phyloP scores from a whole-genome alignment of 2,329 filamentous ascomycete genomes.

The Alternaria postmessia region DNA sequence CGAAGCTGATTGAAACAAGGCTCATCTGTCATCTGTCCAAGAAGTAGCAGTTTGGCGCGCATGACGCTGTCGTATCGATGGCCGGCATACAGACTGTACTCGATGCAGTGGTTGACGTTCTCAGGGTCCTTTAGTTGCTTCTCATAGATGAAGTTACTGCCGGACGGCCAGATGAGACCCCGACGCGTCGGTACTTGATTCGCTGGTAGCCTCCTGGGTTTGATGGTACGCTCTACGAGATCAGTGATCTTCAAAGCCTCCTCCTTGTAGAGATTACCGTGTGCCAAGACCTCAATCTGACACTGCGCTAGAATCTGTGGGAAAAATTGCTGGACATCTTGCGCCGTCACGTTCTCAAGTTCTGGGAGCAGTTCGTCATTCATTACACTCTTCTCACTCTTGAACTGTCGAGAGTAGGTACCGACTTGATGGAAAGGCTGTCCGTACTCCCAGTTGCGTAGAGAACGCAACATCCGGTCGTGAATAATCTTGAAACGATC shows the following conservation, averaged over 20 bases:
- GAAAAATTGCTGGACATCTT: slow-evolving; percentile 79
- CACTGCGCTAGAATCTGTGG: slow-evolving; percentile 82
- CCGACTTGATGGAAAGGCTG: slow-evolving; percentile 90
- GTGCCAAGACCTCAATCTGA: slow-evolving; percentile 85
- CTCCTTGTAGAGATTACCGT: slow-evolving; percentile 94
- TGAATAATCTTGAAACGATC: slow-evolving; percentile 92
- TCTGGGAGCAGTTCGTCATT: slow-evolving; percentile 83
- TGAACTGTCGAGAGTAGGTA: slow-evolving; percentile 82
- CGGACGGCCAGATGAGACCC: slow-evolving; percentile 78
- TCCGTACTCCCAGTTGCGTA: slow-evolving; percentile 86
- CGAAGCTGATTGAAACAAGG: slow-evolving; percentile 93
- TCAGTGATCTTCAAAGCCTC: slow-evolving; percentile 87
- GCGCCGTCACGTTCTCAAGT: slow-evolving; percentile 74
- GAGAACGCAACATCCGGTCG: slow-evolving; percentile 77
- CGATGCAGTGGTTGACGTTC: slow-evolving; percentile 73
- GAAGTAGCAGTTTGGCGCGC: slow-evolving; percentile 79
- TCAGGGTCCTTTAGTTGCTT: slow-evolving; percentile 82
- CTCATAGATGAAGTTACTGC: slow-evolving; percentile 84
- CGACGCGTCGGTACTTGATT: slow-evolving; percentile 82
- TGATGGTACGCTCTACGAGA: slow-evolving; percentile 79
- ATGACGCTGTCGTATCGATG: slow-evolving; percentile 67
- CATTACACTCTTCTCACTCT: slow-evolving; percentile 77
- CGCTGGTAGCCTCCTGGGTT: slow-evolving; percentile 75
- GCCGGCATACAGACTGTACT: slow-evolving; percentile 57
- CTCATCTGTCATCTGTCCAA: slow-evolving; percentile 91